A percentile compares a stretch with the other conserved stretches of the same genome.
Evolutionary conservation across 1,139 yeast genomes (phyloP).

Genomic region (Diutina rugosa): DNA sequence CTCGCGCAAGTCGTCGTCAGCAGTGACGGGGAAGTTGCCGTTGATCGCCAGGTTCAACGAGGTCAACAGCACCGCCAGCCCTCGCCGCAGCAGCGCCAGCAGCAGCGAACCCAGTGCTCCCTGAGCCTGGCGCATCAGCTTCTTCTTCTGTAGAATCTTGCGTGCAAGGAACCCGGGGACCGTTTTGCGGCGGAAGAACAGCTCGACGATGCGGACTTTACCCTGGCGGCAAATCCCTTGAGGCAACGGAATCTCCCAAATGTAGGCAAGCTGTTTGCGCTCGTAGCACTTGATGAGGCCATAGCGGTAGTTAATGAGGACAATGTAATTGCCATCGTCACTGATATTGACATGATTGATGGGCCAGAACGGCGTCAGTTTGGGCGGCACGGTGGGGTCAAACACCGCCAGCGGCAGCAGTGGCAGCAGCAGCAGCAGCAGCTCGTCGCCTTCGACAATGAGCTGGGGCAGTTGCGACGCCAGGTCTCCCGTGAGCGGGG

Average conservation of each 20-base stretch:
- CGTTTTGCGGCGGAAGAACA: slow-evolving; percentile 47
- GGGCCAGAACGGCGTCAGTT: slow-evolving; percentile 37
- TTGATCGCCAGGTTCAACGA: not conserved
- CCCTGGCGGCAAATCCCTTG: slow-evolving; percentile 9
- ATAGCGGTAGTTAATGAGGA: slow-evolving; percentile 37
- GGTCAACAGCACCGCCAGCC: not conserved
- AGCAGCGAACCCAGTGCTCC: not conserved
- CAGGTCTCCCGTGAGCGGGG: slow-evolving; percentile 4
- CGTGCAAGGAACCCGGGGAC: slow-evolving; percentile 37
- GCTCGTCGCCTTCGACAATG: not conserved
- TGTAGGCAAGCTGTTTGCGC: slow-evolving; percentile 35
- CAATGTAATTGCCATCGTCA: slow-evolving; percentile 45
- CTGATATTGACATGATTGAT: slow-evolving; percentile 48
- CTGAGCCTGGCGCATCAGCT: slow-evolving; percentile 2
- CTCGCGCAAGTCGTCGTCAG: not conserved
- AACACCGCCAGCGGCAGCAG: not conserved
- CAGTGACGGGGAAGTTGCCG: not conserved
- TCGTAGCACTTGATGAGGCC: slow-evolving; percentile 49
- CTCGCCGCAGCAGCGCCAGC: slow-evolving; percentile 1
- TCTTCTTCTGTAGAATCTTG: slow-evolving; percentile 20
- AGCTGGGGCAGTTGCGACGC: not conserved
- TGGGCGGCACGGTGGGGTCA: not conserved
- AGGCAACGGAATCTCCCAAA: slow-evolving; percentile 31
- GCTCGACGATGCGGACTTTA: slow-evolving; percentile 29
- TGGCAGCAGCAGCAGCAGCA: not conserved